Percentiles rank a stretch among this genome's conserved stretches.
These are phyloP conservation scores for Colletotrichum sidae DNA, from an alignment of 2,329 filamentous ascomycete species.

Conservation along the genomic window DNA sequence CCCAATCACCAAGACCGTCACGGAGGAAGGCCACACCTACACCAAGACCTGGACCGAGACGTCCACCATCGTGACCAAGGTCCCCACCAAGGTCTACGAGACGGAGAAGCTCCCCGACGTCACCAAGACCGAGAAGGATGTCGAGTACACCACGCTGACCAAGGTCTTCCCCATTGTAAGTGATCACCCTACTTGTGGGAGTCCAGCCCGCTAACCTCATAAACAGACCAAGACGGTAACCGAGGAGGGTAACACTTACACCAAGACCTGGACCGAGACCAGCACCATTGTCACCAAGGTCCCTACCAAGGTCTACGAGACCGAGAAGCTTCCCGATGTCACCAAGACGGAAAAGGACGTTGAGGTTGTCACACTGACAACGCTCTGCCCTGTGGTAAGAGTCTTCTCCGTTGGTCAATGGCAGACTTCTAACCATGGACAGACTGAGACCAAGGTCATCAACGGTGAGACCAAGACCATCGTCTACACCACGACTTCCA, in stretches of 20 bases:
- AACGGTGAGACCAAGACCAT: conserved; percentile 54
- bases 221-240: conserved; percentile 26
- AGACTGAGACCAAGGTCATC: conserved; percentile 56
- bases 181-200: neutral
- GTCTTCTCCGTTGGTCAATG: too few species aligned
- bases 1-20: conserved; percentile 33
- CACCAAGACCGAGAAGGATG: conserved; percentile 50
- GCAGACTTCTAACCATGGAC: neutral
- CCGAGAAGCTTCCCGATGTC: conserved; percentile 48
- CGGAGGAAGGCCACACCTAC: conserved; percentile 37
- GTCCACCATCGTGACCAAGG: conserved; percentile 44
- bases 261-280: conserved; percentile 39
- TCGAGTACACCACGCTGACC: conserved; percentile 56
- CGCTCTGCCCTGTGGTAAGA: conserved; percentile 7
- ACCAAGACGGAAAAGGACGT: conserved; percentile 44
- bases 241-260: conserved; percentile 37
- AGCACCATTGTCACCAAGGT: conserved; percentile 46
- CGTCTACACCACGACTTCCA: conserved; percentile 53
- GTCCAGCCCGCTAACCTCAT: neutral
- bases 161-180: conserved; percentile 53
- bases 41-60: conserved; percentile 44
- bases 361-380: conserved; percentile 55
- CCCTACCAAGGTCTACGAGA: conserved; percentile 48
- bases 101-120: conserved; percentile 50
- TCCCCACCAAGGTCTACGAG: conserved; percentile 48